Base-by-base conservation (phyloP, 2,329 filamentous ascomycete species). In the Xylariaceae sp. region DNA sequence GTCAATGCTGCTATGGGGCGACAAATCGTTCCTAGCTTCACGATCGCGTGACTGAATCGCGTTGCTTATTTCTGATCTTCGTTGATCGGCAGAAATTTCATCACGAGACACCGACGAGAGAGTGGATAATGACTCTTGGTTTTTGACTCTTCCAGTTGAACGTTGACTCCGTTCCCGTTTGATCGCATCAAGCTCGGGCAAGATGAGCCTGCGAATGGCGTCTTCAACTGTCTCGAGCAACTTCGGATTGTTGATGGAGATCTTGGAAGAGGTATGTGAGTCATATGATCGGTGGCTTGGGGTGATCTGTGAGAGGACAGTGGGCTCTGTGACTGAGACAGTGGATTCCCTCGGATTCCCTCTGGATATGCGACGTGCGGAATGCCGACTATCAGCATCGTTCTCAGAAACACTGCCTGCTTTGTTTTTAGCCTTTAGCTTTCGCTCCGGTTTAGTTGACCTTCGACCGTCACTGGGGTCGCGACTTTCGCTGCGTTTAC, bases 211-310 rank as follows among this genome's bases (percentile, higher is more conserved):
- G 63, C 91, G 87, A 69, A 97, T 96, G 11, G 92, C 92, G 75
- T 96, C 92, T 75, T 97, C 92, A 2, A 97, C 92, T 0, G 92
- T 94, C 69, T 94, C 90, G 1, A 97, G 81, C 1, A 97, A 77
- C 71, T 91, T 94, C 0, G 92, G 92, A 69, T 97, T 96, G 75
- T 95, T 96, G 72, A 95, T 90, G 0, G 90, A 93, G 2, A 90
- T 90, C 23, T 77, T 74, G 18, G 77, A 78, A 34, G 82, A 84
- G 23, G 82, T 82, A 69, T 82, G 78, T 62, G 81, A 78, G 64
- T 84, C 81, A 59, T 79, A 73, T 0, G 82, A 84, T 51, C 80
- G 80, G 65, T 85, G 81, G 70, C 79, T 83, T 39, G 78, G 75
- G 5, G 80, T 76, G 15, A 82, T 60, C 64, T 79, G 78, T 49